phyloP scores from a whole-genome alignment of 2,329 filamentous ascomycete genomes.

The Fonsecaea erecta region DNA sequence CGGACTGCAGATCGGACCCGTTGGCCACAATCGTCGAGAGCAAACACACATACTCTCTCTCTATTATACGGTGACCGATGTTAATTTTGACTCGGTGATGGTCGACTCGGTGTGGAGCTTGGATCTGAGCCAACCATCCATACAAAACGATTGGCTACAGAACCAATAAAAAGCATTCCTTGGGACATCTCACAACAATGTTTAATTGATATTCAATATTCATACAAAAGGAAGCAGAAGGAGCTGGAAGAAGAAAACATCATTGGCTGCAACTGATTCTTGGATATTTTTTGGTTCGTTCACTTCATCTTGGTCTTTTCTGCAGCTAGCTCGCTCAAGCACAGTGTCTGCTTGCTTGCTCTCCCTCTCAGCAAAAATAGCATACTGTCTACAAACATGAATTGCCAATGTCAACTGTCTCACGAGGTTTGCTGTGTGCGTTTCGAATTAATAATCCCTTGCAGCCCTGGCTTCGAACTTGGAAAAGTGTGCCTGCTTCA shows the following conservation, averaged over 20 bases:
- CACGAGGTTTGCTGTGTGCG: not conserved
- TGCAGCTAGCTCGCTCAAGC: not conserved
- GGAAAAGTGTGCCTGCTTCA: not conserved
- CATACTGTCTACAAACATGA: conserved; percentile 1
- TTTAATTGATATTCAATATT: too few species aligned
- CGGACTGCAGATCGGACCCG: too few species aligned
- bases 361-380: not conserved
- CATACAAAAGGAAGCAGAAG: too few species aligned
- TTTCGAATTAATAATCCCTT: not conserved
- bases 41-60: too few species aligned
- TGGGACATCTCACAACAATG: not conserved
- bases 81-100: not conserved
- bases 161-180: not conserved
- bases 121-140: not conserved
- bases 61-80: not conserved
- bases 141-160: not conserved
- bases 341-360: not conserved
- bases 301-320: not conserved
- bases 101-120: not conserved
- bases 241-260: not conserved
- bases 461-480: not conserved
- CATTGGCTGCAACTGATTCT: not conserved
- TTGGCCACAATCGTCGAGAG: too few species aligned
- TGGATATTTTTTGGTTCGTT: not conserved
- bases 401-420: not conserved